A percentile compares a stretch with the other conserved stretches of the same genome.
These are phyloP conservation scores for Casuarina glauca DNA, from an alignment of 306 rosid species.

Conservation along the genomic window DNA sequence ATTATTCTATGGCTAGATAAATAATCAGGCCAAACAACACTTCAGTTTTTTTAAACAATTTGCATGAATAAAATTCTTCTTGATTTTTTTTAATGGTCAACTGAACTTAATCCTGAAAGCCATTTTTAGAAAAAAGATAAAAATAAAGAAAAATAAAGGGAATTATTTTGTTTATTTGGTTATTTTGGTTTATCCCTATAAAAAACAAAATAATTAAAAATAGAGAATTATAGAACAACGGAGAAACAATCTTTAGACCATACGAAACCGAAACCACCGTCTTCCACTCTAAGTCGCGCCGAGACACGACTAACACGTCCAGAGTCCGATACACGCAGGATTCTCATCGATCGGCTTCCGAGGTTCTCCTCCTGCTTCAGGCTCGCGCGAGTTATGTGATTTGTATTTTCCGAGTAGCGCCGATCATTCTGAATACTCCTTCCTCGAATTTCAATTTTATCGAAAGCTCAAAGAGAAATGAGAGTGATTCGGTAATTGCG, in stretches of 20 bases:
- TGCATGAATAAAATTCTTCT: not conserved
- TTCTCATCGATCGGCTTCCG: constrained; percentile 1
- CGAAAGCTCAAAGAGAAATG: not conserved
- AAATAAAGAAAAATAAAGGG: no score
- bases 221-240: no score
- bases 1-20: not conserved
- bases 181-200: no score
- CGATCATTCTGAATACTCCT: not conserved
- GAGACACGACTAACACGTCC: not conserved
- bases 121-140: no score
- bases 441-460: not conserved
- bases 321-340: not conserved
- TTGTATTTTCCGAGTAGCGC: not conserved
- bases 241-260: no score
- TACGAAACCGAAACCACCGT: no score
- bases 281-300: not conserved
- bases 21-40: not conserved
- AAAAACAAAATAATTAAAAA: no score
- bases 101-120: no score
- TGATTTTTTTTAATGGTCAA: not conserved
- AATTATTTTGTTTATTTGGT: no score
- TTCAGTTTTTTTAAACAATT: not conserved
- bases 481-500: not conserved
- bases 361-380: not conserved
- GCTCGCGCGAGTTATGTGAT: constrained; percentile 20